Base-by-base conservation (phyloP, 495 filamentous ascomycete genomes). In the Hyphodiscus hymeniophilus region DNA sequence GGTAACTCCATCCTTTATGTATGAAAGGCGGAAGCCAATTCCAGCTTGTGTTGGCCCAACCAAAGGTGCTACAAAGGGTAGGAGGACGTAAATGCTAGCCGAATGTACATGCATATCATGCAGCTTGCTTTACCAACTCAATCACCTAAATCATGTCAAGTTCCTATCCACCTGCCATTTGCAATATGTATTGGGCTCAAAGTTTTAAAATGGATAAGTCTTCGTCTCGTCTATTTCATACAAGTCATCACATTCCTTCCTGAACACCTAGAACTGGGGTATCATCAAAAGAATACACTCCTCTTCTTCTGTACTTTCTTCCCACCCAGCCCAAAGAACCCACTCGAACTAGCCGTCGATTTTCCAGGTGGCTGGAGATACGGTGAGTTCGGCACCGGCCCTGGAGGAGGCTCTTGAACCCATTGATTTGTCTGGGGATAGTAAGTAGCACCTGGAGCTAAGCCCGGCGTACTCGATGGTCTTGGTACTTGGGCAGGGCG, bases 301-400 rank as follows among this genome's bases (percentile, higher is more conserved):
- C 61, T 60, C 60, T 71, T 73, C 64, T 68, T 73, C 53, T 64
- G 49, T 38, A 71, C 48, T 58, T 58, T 66, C 63, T 44, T 67
- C 43, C 34, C 34, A 23, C 39, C 46, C 36, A 38, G 47, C 45
- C 61, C 49, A 54, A 64, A 61, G 34, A 62, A 57, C 21, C 58
- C 54, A 24, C 52, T 54, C n/a, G 45, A 52, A 21, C 51, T 53
- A 6, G 55, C 57, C 18, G 48, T 40, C 40, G 54, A 56, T 30
- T 54, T 32, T 2, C 53, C 57, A 28, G 52, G 47, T 3, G 57
- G 16, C 23, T 56, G 53, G 6, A 56, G 23, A 48, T 56, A 56
- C 8, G 50, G 53, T 17, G 11, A 31, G 1, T 17, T 20, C 7
- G 40, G 45, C 23, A 18, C 11, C 16, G 42, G 39, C n/a, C 32